These are phyloP conservation scores for Umbelopsis sp. DNA, from an alignment of 371 early-diverging fungal species.

Conservation along the genomic window DNA sequence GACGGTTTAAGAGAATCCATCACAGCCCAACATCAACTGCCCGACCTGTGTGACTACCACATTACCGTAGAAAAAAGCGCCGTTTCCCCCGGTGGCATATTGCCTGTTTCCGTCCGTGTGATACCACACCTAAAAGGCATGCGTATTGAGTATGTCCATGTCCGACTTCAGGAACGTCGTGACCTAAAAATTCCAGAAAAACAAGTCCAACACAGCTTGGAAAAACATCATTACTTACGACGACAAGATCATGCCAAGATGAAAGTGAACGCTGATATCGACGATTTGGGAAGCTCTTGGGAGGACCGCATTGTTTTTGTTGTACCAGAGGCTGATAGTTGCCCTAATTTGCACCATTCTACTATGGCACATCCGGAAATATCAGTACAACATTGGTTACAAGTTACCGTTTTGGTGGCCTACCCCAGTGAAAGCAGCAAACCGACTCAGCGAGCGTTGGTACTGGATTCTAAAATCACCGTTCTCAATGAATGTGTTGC, in stretches of 20 bases:
- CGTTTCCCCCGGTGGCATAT: conserved; percentile 22
- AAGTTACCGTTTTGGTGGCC: not conserved
- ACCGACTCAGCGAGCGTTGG: not conserved
- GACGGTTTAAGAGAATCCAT: conserved; percentile 23
- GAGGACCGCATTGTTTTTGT: conserved; percentile 20
- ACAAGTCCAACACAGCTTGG: not conserved
- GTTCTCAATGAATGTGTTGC: conserved; percentile 15
- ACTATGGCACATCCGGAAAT: conserved; percentile 3
- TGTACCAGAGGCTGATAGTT: conserved; percentile 17
- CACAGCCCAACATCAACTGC: conserved; percentile 26
- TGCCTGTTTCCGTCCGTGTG: conserved; percentile 29
- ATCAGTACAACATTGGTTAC: conserved; percentile 11
- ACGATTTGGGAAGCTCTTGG: not conserved
- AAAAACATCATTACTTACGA: conserved; percentile 3
- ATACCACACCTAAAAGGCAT: conserved; percentile 24
- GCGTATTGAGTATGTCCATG: conserved; percentile 26
- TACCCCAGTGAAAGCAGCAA: not conserved
- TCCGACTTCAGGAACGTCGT: conserved; percentile 29
- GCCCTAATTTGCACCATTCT: conserved; percentile 10
- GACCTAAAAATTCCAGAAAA: conserved; percentile 10
- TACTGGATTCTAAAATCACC: conserved; percentile 3
- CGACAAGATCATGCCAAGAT: not conserved
- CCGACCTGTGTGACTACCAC: conserved; percentile 32
- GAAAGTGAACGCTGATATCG: conserved; percentile 18
- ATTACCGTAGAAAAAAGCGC: conserved; percentile 30